Base-by-base conservation (phyloP, 192 early-diverging fungal genomes). In the Chytriomyces hyalinus region DNA sequence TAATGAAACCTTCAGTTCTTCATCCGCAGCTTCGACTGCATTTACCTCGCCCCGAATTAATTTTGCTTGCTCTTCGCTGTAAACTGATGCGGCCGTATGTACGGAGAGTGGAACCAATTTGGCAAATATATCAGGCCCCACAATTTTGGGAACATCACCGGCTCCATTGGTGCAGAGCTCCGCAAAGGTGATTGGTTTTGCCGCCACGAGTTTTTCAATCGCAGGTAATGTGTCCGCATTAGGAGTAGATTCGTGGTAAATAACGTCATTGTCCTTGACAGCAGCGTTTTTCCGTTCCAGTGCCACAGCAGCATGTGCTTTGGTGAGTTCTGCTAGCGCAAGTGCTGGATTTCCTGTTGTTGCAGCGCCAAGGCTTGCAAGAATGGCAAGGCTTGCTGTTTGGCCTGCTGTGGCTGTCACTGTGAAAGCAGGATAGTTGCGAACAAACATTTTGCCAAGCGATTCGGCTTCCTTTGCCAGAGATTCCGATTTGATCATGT, bases 41-140 rank as follows among this genome's bases (percentile, higher is more conserved):
- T 92, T 95, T 24, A 90, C 88, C 64, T 96, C 93, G 24, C 86
- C 80, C 26, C 97, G 91, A 6, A 97, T 87, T 47, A 99, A 75
- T 84, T 96, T 95, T 20, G 95, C 96, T 84, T 97, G 95, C 80
- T 97, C 95, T 79, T 98, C 97, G 24, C 95, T 96, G 75, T 99
- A 99, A 72, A 98, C 67, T 26, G 93, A 94, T 13, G 96, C 88
- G 51, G 93, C 91, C 84, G 98, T 95, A 81, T 97, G 96, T 0
- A 99, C 94, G n/a, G 90, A 87, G 57, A 99, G 84, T 0, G 97
- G 97, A 44, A 99, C 92, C 59, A 99, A 88, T 22, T 87, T 83
- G 47, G 87, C 82, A 74, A 99, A 99, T 66, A 98, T 91, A 81
- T 98, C 96, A 3, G 88, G 82, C 2, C 96, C 96, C 65, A 97